These are phyloP conservation scores for Coemansia guatemalensis DNA, from an alignment of 192 early-diverging fungal species.

Conservation along the genomic window DNA sequence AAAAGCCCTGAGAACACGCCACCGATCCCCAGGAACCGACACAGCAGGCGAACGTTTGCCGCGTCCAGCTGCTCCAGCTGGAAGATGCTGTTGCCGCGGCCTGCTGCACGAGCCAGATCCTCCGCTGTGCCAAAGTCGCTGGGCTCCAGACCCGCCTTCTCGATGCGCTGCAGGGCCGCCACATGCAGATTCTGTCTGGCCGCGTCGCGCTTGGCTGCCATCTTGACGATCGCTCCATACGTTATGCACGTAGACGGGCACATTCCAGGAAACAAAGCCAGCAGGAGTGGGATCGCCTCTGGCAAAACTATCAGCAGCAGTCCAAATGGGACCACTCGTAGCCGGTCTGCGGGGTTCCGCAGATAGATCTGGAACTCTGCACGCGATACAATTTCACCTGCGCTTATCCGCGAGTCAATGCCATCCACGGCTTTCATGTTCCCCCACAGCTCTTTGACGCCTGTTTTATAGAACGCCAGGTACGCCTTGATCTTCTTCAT, in stretches of 20 bases:
- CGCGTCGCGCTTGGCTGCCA: conserved; percentile 34
- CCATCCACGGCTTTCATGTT: conserved; percentile 12
- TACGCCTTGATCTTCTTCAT: conserved; percentile 36
- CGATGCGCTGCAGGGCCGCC: conserved; percentile 19
- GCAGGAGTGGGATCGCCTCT: conserved; percentile 37
- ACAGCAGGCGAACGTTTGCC: conserved; percentile 22
- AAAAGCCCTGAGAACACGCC: background rate
- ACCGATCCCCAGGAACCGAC: conserved; percentile 26
- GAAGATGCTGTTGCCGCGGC: conserved; percentile 8
- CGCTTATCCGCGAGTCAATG: conserved; percentile 18
- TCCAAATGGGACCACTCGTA: conserved; percentile 43
- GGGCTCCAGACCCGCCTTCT: conserved; percentile 8
- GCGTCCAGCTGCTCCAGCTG: conserved; percentile 7
- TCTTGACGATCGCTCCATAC: conserved; percentile 24
- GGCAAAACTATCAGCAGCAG: conserved; percentile 32
- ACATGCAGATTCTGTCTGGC: conserved; percentile 13
- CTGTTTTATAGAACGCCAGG: conserved; percentile 42
- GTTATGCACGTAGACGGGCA: conserved; percentile 46
- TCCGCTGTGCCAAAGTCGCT: conserved; percentile 15
- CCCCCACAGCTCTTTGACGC: conserved; percentile 33
- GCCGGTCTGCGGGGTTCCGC: conserved; percentile 30
- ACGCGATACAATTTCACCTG: conserved; percentile 17
- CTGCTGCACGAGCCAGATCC: conserved; percentile 5
- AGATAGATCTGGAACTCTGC: conserved; percentile 32
- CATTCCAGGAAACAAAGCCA: conserved; percentile 31